Base-by-base conservation (phyloP, 192 early-diverging fungal genomes). In the Coemansia sp. region DNA sequence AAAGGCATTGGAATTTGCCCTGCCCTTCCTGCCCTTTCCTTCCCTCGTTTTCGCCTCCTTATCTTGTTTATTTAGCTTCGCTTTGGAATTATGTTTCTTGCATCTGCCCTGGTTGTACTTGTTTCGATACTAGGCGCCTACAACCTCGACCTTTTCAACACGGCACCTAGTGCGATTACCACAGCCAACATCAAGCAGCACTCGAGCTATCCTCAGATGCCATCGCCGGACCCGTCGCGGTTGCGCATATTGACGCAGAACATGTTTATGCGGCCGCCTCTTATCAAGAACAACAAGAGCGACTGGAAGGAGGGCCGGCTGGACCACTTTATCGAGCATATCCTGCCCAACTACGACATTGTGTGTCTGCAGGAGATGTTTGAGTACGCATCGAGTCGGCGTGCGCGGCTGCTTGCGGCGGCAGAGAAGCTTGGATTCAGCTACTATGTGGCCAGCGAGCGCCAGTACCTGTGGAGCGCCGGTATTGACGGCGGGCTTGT, bases 291-390 rank as follows among this genome's bases (percentile, higher is more conserved):
- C 55, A 83, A 89, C 66, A 66, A 70, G 48, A 80, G 79, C 19
- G 91, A 93, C 72, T 85, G 85, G 79, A 93, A 93, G 56, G 82
- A 88, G 44, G 79, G 59, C n/a, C 81, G 91, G 17, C 65, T 91
- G 45, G 82, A 67, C 37, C 84, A 82, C 38, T 80, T 92, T 51
- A 81, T 87, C 28, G 67, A 81, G 23, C 54, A 78, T 43, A 62
- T 88, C 18, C 68, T 91, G 28, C 80, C 75, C n/a, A 52, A 81
- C n/a, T 88, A 86, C 66, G 87, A 92, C 62, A 68, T 93, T 14
- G 79, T 93, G 22, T 79, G 81, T 34, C 71, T 93, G 51, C 90
- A 93, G 57, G 91, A 93, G 54, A 81, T 87, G 52, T 93, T 87
- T 75, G 83, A 85, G 23, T 93, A 83, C 62, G 87, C 80, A 5